Base-by-base conservation (phyloP, 345 rosid genomes). In the Lepidium didymum region DNA sequence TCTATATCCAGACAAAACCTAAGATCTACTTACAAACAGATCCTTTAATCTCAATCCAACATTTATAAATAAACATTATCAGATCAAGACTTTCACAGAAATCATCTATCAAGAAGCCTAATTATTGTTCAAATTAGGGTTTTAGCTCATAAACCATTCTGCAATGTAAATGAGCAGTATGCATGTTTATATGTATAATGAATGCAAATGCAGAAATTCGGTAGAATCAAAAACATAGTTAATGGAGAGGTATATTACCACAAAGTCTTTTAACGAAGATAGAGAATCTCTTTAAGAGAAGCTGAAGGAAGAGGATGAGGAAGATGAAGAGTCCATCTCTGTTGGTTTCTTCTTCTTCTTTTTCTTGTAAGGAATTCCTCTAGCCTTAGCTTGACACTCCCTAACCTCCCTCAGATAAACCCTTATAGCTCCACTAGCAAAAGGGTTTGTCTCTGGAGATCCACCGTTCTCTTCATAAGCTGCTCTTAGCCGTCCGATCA, bases 391-490 rank as follows among this genome's bases (percentile, higher is more conserved):
- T 64, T 90, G 97, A 69, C 79, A 84, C 54, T 90, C 92, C 75
- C 92, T 76, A 23, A 87, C 97, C 62, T 90, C 97, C 73, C 86
- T 80, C 10, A 90, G 73, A 72, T 82, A 86, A 68, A 88, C 84
- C 57, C 95, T 80, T 62, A 90, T 87, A 13, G 85, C 79, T 13
- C 85, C 84, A 12, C 77, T 86, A 0, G 92, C 97, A n/a, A 90
- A 90, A 56, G 97, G 97, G 72, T 90, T 90, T 6, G 86, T 84
- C 64, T 85, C 89, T 0, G 81, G 84, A 15, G 92, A 77, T 29
- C 97, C 95, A 25, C 97, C 97, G 74, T 86, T 85, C 76, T 90
- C 97, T 58, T 90, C 97, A 38, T 87, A 90, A 11, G 97, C 97
- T 0, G 97, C 97, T 49, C 97, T 78, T 11, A 90, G 90, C 78